Evolutionary conservation across 2,329 filamentous ascomycete genomes (phyloP), one percentile per base, ranked within the genome.

Genomic region (Pseudofabraea citricarpa): DNA sequence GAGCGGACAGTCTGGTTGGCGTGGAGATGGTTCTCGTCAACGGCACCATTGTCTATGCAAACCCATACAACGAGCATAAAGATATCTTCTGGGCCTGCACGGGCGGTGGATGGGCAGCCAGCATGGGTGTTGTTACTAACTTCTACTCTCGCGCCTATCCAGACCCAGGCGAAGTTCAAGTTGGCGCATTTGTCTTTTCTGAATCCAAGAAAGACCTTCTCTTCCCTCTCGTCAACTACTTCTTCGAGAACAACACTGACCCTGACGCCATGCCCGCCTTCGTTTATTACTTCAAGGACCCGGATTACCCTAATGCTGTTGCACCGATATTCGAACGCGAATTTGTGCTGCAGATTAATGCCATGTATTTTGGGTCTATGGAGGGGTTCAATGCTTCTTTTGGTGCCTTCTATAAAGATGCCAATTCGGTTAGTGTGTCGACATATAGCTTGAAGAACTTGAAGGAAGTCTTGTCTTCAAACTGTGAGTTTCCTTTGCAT

Each of bases 231-330:
- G 37, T 40, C 16, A 40, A 40, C 23, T 27, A 40, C 24, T 40
- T 40, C 37, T 40, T 40, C 24, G 37, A 40, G n/a, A 40, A 40
- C 22, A 40, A 40, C 18, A 40, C 37, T 7, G 37, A 40, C 18
- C 13, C 24, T 18, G 24, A 27, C 19, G 37, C 37, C 16, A 18
- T 31, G n/a, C 37, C 37, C 3, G 37, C 37, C 8, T 19, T 40
- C 3, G 22, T 40, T 2, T 40, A 40, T 21, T 40, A 40, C 23
- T 40, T 40, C 23, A 40, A 40, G 20, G 37, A 40, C 16, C 37
- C 37, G n/a, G 37, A 40, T 21, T 40, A 40, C n/a, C 37, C 37
- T 8, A 15, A 21, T 9, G 37, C 37, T 27, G 37, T 40, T 31
- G 37, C 37, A 2, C 37, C 37, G 1, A 40, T 40, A 5, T 6